A percentile compares a stretch with the other conserved stretches of the same genome.
Evolutionary conservation across 2,329 filamentous ascomycete genomes (phyloP).

Genomic region (Hymenoscyphus albidus): DNA sequence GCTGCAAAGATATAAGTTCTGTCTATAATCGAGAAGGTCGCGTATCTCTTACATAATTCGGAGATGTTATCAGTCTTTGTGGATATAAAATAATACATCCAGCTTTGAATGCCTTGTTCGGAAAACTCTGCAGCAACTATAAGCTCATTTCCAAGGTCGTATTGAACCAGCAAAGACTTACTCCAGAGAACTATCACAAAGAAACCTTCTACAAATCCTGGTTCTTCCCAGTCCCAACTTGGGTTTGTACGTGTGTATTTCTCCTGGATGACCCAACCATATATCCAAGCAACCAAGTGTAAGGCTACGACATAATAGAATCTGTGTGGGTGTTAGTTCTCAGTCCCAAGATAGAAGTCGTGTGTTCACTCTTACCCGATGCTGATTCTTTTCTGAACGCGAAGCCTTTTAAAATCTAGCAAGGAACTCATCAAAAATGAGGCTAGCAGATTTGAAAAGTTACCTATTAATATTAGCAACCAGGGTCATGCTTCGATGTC

Average conservation of each 20-base stretch:
- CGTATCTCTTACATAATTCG: slow-evolving; percentile 36
- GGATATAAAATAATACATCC: slow-evolving; percentile 53
- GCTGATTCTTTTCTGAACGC: slow-evolving; percentile 33
- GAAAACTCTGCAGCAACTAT: slow-evolving; percentile 39
- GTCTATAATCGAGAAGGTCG: neutral
- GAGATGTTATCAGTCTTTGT: slow-evolving; percentile 54
- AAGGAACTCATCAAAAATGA: slow-evolving; percentile 44
- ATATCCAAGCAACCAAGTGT: slow-evolving; percentile 50
- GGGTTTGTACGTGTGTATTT: slow-evolving; percentile 53
- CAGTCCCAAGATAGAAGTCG: neutral
- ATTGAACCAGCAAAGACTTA: slow-evolving; percentile 9
- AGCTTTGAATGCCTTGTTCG: slow-evolving; percentile 51
- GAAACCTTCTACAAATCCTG: slow-evolving; percentile 62
- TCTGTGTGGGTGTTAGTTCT: slow-evolving; percentile 15
- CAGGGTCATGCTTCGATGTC: neutral
- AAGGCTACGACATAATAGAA: slow-evolving; percentile 55
- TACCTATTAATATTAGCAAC: slow-evolving; percentile 15
- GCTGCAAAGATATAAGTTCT: neutral
- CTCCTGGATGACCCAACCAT: slow-evolving; percentile 51
- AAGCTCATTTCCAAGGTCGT: neutral
- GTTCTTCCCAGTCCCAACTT: slow-evolving; percentile 59
- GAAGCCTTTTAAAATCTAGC: slow-evolving; percentile 41
- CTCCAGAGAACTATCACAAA: slow-evolving; percentile 60
- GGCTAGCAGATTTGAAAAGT: slow-evolving; percentile 41
- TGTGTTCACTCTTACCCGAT: slow-evolving; percentile 28